Conservation (phyloP, 1,139 yeast genomes). For the Scheffersomyces parashehatae region DNA sequence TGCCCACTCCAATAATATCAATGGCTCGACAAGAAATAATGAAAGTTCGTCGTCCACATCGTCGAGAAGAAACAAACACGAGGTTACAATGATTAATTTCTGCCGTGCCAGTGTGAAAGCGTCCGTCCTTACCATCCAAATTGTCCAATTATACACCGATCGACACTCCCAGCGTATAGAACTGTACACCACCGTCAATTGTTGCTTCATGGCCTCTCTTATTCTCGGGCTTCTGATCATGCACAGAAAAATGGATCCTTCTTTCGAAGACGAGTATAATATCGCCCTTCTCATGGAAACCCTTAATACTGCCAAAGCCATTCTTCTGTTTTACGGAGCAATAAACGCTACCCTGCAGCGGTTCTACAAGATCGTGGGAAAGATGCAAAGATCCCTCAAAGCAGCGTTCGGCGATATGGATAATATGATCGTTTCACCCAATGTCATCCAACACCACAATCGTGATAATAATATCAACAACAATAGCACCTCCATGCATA, state of each 20-base stretch:
- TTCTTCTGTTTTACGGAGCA: slow-evolving; percentile 10
- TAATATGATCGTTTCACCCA: background rate
- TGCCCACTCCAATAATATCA: too few relatives aligned
- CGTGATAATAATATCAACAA: slow-evolving; percentile 5
- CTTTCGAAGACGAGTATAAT: slow-evolving; percentile 13
- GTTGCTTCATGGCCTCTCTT: slow-evolving; percentile 16
- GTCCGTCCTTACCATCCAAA: slow-evolving; percentile 33
- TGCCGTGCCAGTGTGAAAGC: slow-evolving; percentile 39
- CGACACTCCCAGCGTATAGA: slow-evolving; percentile 15
- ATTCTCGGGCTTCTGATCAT: slow-evolving; percentile 13
- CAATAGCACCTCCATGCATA: slow-evolving; percentile 2
- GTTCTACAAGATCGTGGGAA: slow-evolving; percentile 11
- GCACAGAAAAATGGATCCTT: slow-evolving; percentile 11
- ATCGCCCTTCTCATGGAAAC: slow-evolving; percentile 10
- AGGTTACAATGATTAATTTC: slow-evolving; percentile 19
- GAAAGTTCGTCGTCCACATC: slow-evolving; percentile 1
- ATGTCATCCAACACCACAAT: background rate
- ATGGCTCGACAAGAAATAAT: too few relatives aligned
- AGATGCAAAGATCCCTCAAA: slow-evolving; percentile 13
- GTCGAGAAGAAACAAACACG: slow-evolving; percentile 14
- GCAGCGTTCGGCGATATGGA: slow-evolving; percentile 10
- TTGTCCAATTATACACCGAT: slow-evolving; percentile 23
- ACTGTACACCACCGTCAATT: slow-evolving; percentile 16
- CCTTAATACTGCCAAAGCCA: slow-evolving; percentile 10
- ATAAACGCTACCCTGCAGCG: slow-evolving; percentile 12